Percentiles rank a stretch among this genome's conserved stretches.
phyloP scores from a whole-genome alignment of 208 protist genomes.

The Trypanosoma mega region DNA sequence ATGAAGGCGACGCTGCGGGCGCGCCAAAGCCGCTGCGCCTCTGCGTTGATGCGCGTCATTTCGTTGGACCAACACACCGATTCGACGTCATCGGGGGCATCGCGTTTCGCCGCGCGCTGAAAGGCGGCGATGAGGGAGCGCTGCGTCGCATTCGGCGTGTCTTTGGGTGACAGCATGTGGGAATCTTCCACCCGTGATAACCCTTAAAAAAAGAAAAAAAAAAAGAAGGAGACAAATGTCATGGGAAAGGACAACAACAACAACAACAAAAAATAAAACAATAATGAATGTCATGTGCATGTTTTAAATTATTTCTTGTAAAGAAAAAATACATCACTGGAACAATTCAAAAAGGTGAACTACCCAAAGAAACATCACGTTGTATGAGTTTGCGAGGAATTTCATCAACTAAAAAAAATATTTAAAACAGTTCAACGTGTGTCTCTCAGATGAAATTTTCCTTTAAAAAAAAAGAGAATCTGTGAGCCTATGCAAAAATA shows the following conservation, averaged over 20 bases:
- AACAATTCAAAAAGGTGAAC: too few relatives aligned
- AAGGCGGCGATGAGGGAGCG: conserved; percentile 24
- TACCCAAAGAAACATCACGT: too few relatives aligned
- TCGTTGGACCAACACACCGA: conserved; percentile 27
- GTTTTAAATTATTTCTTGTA: too few relatives aligned
- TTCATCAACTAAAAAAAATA: too few relatives aligned
- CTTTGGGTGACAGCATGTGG: not conserved
- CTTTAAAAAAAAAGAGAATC: conserved; percentile 9
- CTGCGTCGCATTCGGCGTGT: not conserved
- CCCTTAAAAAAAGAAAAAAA: conserved; percentile 2
- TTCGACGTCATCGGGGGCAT: conserved; percentile 15
- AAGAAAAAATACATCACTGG: too few relatives aligned
- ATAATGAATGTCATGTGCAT: too few relatives aligned
- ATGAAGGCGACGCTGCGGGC: conserved; percentile 29
- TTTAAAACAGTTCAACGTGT: too few relatives aligned
- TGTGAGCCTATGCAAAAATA: not conserved
- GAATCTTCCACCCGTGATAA: too few relatives aligned
- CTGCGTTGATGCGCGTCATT: conserved; percentile 47
- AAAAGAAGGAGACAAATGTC: conserved; percentile 21
- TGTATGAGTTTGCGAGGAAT: too few relatives aligned
- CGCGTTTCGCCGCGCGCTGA: conserved; percentile 7
- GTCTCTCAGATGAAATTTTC: too few relatives aligned
- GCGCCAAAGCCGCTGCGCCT: conserved; percentile 29
- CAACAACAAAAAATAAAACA: too few relatives aligned
- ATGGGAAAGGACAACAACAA: too few relatives aligned